Evolutionary conservation across 441 rosid genomes (phyloP).

Genomic region (Flueggea neowawraea): DNA sequence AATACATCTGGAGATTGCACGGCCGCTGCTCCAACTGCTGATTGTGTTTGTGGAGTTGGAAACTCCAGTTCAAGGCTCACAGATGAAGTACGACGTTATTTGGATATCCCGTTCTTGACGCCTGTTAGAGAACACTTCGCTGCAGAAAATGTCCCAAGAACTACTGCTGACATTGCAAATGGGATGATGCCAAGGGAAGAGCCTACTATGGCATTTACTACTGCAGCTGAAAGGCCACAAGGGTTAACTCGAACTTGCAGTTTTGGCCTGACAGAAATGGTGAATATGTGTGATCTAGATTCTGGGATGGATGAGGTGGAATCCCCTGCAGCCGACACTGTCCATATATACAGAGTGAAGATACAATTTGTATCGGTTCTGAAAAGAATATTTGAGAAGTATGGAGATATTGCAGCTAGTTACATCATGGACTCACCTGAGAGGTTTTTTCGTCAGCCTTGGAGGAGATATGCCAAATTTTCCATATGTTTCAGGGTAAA

Average conservation of each 20-base stretch:
- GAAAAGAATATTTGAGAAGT: background rate
- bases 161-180: too few species aligned
- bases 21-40: too few species aligned
- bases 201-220: too few species aligned
- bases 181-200: too few species aligned
- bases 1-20: too few species aligned
- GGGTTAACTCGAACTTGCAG: background rate
- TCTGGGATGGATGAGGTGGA: background rate
- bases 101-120: too few species aligned
- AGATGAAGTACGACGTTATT: too few species aligned
- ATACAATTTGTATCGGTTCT: slow-evolving; percentile 1
- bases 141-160: too few species aligned
- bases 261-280: slow-evolving; percentile 11
- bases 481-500: background rate
- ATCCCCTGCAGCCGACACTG: too few species aligned
- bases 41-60: too few species aligned
- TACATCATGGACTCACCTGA: background rate
- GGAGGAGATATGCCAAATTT: slow-evolving; percentile 4
- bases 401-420: slow-evolving; percentile 12
- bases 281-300: background rate
- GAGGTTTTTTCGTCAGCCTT: background rate
- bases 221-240: background rate
- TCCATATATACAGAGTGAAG: slow-evolving; percentile 3
- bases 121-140: too few species aligned
- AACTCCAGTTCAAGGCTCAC: too few species aligned